These are phyloP conservation scores for Jatropha curcas DNA, from an alignment of 345 rosid species.

Conservation along the genomic window DNA sequence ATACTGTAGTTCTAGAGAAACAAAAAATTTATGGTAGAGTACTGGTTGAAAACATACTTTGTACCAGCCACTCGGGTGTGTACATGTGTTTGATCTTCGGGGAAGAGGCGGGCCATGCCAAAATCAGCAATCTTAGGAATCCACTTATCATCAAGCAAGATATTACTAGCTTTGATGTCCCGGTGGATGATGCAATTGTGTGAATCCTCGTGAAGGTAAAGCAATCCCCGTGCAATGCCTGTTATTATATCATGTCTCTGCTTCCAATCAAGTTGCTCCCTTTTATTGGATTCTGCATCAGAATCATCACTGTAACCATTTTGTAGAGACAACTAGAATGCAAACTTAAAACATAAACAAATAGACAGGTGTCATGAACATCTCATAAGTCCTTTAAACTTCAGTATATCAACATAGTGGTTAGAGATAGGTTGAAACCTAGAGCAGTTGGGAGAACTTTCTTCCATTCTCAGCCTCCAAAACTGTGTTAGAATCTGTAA, in stretches of 20 bases:
- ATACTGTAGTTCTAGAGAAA: not conserved
- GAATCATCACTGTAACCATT: constrained; percentile 9
- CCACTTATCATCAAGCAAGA: constrained; percentile 94
- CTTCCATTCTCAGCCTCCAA: constrained; percentile 1
- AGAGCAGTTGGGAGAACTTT: not conserved
- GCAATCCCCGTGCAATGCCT: constrained; percentile 85
- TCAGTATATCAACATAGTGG: constrained; percentile 9
- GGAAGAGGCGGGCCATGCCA: constrained; percentile 99
- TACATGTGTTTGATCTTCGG: constrained; percentile 85
- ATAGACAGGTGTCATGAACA: not conserved
- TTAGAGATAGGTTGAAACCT: constrained; percentile 7
- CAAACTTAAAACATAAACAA: not conserved
- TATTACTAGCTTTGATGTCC: constrained; percentile 92
- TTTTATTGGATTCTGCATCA: constrained; percentile 50
- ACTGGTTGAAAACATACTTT: constrained; percentile 52
- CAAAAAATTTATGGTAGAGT: not conserved
- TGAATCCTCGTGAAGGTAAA: constrained; percentile 90
- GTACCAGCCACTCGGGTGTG: constrained; percentile 95
- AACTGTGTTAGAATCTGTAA: constrained; percentile 21
- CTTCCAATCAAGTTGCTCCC: constrained; percentile 74
- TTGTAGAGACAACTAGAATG: not conserved
- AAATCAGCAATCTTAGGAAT: constrained; percentile 96
- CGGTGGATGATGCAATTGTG: constrained; percentile 87
- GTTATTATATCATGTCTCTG: constrained; percentile 67
- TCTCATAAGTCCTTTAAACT: not conserved